phyloP scores from a whole-genome alignment of 176 grass and related monocot genomes.

The Avena eriantha region DNA sequence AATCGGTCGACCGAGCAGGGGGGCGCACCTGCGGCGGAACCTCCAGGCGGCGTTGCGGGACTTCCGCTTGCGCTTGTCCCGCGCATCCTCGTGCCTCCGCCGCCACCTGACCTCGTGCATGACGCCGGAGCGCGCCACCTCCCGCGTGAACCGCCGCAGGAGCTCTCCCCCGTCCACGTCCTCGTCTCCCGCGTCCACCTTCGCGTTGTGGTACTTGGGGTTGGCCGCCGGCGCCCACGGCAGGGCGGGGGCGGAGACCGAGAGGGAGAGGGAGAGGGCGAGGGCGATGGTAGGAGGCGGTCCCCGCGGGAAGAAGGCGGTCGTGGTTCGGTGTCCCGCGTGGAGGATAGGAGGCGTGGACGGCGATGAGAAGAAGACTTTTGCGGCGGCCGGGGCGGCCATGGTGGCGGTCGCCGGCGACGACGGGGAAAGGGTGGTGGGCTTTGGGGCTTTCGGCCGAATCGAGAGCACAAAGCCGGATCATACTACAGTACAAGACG shows the following conservation, averaged over 20 bases:
- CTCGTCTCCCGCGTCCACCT: slow-evolving; percentile 60
- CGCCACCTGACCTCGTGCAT: slow-evolving; percentile 75
- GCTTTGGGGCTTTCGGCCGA: too few relatives aligned
- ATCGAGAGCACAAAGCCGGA: too few relatives aligned
- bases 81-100: slow-evolving; percentile 64
- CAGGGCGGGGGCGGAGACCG: slow-evolving; percentile 4
- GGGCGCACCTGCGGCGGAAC: slow-evolving; percentile 47
- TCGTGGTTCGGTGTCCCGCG: background rate
- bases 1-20: background rate
- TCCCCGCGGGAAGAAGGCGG: slow-evolving; percentile 35
- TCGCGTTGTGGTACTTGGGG: slow-evolving; percentile 66
- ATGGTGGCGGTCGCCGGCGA: slow-evolving; percentile 24
- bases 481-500: too few relatives aligned
- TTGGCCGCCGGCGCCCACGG: slow-evolving; percentile 39
- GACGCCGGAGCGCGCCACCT: slow-evolving; percentile 62
- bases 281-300: background rate
- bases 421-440: background rate
- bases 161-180: slow-evolving; percentile 55
- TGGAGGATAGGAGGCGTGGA: background rate
- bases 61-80: slow-evolving; percentile 78
- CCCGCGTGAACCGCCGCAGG: slow-evolving; percentile 53
- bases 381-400: background rate
- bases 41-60: slow-evolving; percentile 39
- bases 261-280: background rate
- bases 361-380: background rate